A percentile compares a stretch with the other conserved stretches of the same genome.
These are phyloP conservation scores for Rhododendron kiyosumense DNA, from an alignment of 148 eudicot species.

Conservation along the genomic window DNA sequence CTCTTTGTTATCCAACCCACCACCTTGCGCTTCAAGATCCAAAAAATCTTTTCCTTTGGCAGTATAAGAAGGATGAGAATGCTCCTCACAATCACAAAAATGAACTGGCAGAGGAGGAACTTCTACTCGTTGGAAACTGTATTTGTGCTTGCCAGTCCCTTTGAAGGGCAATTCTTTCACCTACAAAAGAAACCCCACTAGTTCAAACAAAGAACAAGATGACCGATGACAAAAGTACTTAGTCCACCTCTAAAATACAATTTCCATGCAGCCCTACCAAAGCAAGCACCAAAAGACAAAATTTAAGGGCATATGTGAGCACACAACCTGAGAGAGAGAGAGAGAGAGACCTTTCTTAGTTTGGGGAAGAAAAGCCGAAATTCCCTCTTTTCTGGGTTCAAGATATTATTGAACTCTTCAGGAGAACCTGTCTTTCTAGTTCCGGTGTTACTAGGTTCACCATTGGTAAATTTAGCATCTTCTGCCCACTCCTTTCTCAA, in stretches of 20 bases:
- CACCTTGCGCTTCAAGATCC: slow-evolving; percentile 28
- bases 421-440: slow-evolving; percentile 25
- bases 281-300: not conserved
- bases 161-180: slow-evolving; percentile 58
- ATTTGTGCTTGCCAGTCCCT: slow-evolving; percentile 96
- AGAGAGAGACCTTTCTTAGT: slow-evolving; percentile 55
- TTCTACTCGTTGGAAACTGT: slow-evolving; percentile 85
- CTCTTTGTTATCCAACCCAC: slow-evolving; percentile 53
- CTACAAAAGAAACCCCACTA: slow-evolving; percentile 32
- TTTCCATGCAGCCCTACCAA: not conserved
- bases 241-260: not conserved
- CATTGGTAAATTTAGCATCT: slow-evolving; percentile 45
- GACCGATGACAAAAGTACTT: not conserved
- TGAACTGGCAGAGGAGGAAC: slow-evolving; percentile 60
- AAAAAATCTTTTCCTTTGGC: slow-evolving; percentile 15
- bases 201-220: slow-evolving; percentile 4
- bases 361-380: slow-evolving; percentile 75
- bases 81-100: slow-evolving; percentile 90
- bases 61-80: slow-evolving; percentile 30
- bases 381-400: slow-evolving; percentile 38
- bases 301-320: not conserved
- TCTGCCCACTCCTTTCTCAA: slow-evolving; percentile 72
- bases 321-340: not conserved
- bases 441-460: slow-evolving; percentile 13
- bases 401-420: slow-evolving; percentile 31